Conservation (phyloP, 2,329 filamentous ascomycete species). For the Botryosphaeria agaves region DNA sequence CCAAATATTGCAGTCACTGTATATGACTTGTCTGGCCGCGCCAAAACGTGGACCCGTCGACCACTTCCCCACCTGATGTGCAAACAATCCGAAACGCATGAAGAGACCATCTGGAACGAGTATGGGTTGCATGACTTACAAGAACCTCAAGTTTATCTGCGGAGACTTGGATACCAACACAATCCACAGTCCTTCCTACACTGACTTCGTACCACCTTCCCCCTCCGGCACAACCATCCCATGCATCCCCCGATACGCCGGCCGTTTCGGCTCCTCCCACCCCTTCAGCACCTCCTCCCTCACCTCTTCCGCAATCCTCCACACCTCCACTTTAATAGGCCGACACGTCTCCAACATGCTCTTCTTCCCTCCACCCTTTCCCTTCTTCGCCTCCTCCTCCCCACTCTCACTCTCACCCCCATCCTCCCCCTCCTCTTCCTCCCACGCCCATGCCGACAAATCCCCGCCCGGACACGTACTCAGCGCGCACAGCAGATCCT, state of each 20-base stretch:
- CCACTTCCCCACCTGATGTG: too few species aligned
- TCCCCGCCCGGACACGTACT: slow-evolving; percentile 67
- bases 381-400: slow-evolving; percentile 33
- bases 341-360: slow-evolving; percentile 56
- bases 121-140: too few species aligned
- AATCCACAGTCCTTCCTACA: too few species aligned
- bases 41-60: too few species aligned
- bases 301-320: slow-evolving; percentile 35
- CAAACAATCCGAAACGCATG: too few species aligned
- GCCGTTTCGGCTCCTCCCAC: slow-evolving; percentile 44
- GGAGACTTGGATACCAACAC: too few species aligned
- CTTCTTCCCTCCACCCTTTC: slow-evolving; percentile 37
- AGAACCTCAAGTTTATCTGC: too few species aligned
- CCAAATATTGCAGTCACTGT: too few species aligned
- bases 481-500: slow-evolving; percentile 50
- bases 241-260: slow-evolving; percentile 48
- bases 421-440: slow-evolving; percentile 37
- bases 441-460: slow-evolving; percentile 67
- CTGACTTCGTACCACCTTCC: slow-evolving; percentile 1
- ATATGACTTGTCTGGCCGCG: too few species aligned
- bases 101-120: too few species aligned
- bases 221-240: slow-evolving; percentile 38
- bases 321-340: slow-evolving; percentile 59
- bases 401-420: too few species aligned
- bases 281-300: slow-evolving; percentile 31